Percentiles rank a stretch among this genome's conserved stretches.
These are phyloP conservation scores for Nepenthes gracilis DNA, from an alignment of 148 eudicot genomes.

Conservation along the genomic window DNA sequence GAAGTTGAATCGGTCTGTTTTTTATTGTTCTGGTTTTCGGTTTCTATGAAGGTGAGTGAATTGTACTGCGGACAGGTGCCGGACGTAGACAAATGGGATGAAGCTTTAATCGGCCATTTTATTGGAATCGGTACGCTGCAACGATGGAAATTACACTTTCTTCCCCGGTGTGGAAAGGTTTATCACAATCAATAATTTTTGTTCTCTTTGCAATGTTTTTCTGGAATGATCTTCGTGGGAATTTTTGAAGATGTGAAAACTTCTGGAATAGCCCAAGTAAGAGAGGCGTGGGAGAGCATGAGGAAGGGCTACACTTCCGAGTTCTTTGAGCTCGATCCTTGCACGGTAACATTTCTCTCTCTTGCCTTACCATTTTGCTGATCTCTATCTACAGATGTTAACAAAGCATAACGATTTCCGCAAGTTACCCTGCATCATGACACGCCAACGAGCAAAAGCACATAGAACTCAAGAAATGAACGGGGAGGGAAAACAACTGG, in stretches of 20 bases:
- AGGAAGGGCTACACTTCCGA: conserved; percentile 68
- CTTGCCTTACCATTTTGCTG: background rate
- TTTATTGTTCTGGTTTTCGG: no score
- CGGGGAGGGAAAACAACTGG: no score
- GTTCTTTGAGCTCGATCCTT: conserved; percentile 74
- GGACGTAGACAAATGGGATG: conserved; percentile 70
- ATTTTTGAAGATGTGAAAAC: conserved; percentile 50
- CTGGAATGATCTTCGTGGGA: background rate
- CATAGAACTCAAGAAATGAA: no score
- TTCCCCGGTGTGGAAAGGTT: background rate
- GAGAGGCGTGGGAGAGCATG: conserved; percentile 82
- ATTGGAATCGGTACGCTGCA: conserved; percentile 59
- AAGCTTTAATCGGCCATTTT: conserved; percentile 78
- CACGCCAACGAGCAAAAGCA: no score
- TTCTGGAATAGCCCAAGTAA: conserved; percentile 56
- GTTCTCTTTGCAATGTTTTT: background rate
- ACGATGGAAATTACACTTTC: background rate
- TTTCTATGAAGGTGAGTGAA: conserved; percentile 47
- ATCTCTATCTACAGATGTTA: background rate
- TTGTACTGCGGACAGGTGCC: conserved; percentile 65
- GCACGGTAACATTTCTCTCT: conserved; percentile 30
- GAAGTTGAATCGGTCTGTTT: no score
- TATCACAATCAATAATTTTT: background rate
- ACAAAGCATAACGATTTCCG: no score
- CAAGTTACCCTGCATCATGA: no score